Conservation (phyloP, 495 filamentous ascomycete species). For the Stereocaulon alpinum region DNA sequence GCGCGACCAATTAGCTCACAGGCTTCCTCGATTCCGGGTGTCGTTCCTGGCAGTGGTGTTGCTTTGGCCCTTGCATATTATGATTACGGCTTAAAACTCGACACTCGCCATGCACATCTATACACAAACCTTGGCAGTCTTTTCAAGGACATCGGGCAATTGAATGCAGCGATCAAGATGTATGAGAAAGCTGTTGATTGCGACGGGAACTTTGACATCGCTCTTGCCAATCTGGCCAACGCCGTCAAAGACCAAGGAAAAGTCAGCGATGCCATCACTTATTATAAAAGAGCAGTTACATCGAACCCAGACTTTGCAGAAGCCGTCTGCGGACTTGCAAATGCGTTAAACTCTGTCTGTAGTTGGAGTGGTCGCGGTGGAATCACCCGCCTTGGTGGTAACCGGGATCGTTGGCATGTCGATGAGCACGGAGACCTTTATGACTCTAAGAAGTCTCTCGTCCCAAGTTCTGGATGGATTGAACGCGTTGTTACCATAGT, state of each 20-base stretch:
- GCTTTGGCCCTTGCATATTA: constrained; percentile 88
- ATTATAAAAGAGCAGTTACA: constrained; percentile 82
- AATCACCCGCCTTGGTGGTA: constrained; percentile 57
- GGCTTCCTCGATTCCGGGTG: constrained; percentile 58
- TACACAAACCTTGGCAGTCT: constrained; percentile 95
- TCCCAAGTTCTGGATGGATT: constrained; percentile 69
- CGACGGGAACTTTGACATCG: constrained; percentile 91
- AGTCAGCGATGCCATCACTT: constrained; percentile 82
- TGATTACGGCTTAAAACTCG: constrained; percentile 77
- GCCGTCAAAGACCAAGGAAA: constrained; percentile 95
- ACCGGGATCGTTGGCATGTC: constrained; percentile 89
- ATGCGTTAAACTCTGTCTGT: constrained; percentile 93
- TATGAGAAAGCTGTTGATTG: constrained; percentile 91
- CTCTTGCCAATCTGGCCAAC: constrained; percentile 92
- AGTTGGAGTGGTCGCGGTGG: constrained; percentile 90
- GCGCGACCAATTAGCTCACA: constrained; percentile 29
- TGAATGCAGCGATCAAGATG: constrained; percentile 87
- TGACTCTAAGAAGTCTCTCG: constrained; percentile 53
- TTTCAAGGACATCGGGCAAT: constrained; percentile 92
- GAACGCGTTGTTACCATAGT: constrained; percentile 93
- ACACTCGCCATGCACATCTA: constrained; percentile 87
- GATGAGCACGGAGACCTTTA: constrained; percentile 74
- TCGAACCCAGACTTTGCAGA: constrained; percentile 95
- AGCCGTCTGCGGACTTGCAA: constrained; percentile 91
- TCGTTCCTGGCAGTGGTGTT: constrained; percentile 76